Evolutionary conservation across 129 eudicot species (phyloP), one percentile per base, ranked within the genome.

Genomic region (Helianthus tuberosus): DNA sequence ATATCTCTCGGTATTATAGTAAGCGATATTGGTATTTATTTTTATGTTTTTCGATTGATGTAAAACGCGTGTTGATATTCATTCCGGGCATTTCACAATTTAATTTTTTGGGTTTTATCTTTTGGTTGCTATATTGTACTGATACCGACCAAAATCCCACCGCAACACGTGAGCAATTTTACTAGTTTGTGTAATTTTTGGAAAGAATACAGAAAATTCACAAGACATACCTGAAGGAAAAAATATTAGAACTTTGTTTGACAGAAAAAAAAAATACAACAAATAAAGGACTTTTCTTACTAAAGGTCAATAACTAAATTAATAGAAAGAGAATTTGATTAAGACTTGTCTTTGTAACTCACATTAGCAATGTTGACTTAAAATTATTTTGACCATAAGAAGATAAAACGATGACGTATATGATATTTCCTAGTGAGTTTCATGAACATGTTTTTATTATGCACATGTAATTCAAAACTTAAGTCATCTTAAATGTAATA

Each of bases 341-440:
- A 64, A 41, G 71, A 50, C 71, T 74, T 64, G 54, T 64, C 72
- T 75, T 75, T 20, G 54, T 52, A 63, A 36, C 15, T 36, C 41
- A 1, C 7, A 20, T 43, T 36, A 17, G 2, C 20, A n/a, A 50
- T 74, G 29, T 49, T 74, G 70, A 73, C 62, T 62, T 36, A 5
- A 63, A 17, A 69, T 35, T 3, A 50, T 64, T 55, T 55, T 55
- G 35, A 55, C 62, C 62, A 55, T 8, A 29, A 55, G 9, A 29
- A 7, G 20, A 55, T 20, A 55, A 20, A 20, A 55, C 35, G 9
- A 17, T 20, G 62, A 55, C 13, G 29, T 55, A 20, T 55, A 9
- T 5, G 25, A 5, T 17, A 55, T 20, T 20, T 1, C 4, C 6
- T 17, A 55, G 32, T 55, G 62, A 20, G 20, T 17, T 8, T 53